Conservation (phyloP, 371 early-diverging fungal genomes). For the Haplosporangium sp. region DNA sequence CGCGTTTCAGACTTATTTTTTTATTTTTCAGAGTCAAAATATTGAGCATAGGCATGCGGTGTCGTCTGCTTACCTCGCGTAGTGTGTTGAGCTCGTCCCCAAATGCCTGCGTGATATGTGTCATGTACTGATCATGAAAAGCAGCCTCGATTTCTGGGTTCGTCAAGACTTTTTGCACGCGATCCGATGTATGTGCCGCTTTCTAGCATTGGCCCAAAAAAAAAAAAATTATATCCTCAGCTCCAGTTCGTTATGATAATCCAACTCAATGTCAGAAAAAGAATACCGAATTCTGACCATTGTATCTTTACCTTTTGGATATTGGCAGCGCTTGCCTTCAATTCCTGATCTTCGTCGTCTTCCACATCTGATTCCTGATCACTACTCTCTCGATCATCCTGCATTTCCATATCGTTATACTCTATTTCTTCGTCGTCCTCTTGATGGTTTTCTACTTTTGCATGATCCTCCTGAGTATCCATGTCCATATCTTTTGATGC, state of each 20-base stretch:
- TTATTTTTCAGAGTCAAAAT: neutral
- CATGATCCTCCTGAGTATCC: constrained; percentile 6
- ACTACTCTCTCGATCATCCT: constrained; percentile 38
- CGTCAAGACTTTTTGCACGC: constrained; percentile 35
- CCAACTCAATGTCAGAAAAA: too few species aligned
- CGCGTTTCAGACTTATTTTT: neutral
- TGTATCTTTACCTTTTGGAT: constrained; percentile 18
- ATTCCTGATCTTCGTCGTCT: constrained; percentile 49
- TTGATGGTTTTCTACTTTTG: neutral
- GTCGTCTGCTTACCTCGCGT: constrained; percentile 33
- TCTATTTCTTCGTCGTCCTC: constrained; percentile 28
- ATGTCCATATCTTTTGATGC: constrained; percentile 15
- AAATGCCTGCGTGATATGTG: constrained; percentile 49
- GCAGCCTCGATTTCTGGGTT: constrained; percentile 53
- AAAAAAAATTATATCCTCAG: neutral
- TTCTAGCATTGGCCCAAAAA: constrained; percentile 11
- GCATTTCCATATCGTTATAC: constrained; percentile 28
- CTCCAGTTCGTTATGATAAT: neutral
- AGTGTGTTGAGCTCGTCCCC: constrained; percentile 52
- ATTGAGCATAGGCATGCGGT: too few species aligned
- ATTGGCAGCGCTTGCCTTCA: constrained; percentile 15
- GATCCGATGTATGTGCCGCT: constrained; percentile 51
- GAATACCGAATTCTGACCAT: neutral
- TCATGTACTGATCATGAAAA: constrained; percentile 51
- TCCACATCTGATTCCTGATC: constrained; percentile 44